Evolutionary conservation across 306 rosid genomes (phyloP), one percentile per base, ranked within the genome.

Genomic region (Fagus sylvatica): DNA sequence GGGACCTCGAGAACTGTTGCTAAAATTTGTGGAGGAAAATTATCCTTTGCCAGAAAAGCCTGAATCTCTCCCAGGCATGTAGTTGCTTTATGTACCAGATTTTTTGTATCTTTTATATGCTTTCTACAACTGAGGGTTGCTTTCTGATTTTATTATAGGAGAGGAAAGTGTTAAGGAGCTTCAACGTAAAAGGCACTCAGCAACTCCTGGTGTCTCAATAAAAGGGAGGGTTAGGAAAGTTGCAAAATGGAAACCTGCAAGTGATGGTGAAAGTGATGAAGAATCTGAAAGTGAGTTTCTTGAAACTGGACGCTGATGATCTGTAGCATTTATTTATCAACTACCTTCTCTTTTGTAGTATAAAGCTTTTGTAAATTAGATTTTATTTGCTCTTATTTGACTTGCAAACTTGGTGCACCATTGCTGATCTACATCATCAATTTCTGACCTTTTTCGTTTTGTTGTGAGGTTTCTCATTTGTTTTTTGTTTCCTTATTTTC

Each of bases 31-130:
- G 57, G 99, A 95, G 83, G 99, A 95, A 81, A 91, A 95, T 79
- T 95, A 95, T 71, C 99, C 99, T 9, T 85, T 95, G 88, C 99
- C 99, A 49, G 97, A 93, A 81, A 93, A 95, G 87, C 97, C 99
- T 75, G 97, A 91, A 79, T 92, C 93, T 73, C 87, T 87, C 33
- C 88, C 90, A 87, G 99, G 99, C 93, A 72, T 75, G 46, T 80
- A 66, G 68, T 77, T 5, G 39, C 53, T 77, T 75, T 30, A 56
- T 72, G 12, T 46, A 33, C 17, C 72, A 72, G 70, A 41, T 60
- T 76, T 60, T 34, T 74, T 82, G 80, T 66, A 48, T 73, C 59
- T 77, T 17, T 84, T 73, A 42, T 77, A 53, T 85, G 55, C 53
- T 7, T 77, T 64, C 56, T 64, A 60, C 42, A 66, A 59, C 75